Percentiles rank a stretch among this genome's conserved stretches.
Evolutionary conservation across 768 basidiomycete genomes (phyloP).

Genomic region (Rhodotorula taiwanensis): DNA sequence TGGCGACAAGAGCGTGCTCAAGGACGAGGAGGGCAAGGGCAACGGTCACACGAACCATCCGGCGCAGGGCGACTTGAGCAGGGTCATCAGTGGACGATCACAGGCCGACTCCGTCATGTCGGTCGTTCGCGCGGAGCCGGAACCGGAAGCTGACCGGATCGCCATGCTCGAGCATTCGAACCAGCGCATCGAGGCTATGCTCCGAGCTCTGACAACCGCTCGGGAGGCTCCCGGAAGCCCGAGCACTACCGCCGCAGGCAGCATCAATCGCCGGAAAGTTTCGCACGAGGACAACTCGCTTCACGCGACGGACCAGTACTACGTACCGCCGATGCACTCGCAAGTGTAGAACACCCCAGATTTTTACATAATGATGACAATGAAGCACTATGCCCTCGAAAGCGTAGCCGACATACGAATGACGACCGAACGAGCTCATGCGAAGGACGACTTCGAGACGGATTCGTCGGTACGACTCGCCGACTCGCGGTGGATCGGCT

Average conservation of each 20-base stretch:
- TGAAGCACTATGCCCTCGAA: too few relatives aligned
- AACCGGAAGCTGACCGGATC: slow-evolving; percentile 5
- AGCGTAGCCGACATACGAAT: too few relatives aligned
- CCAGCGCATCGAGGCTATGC: slow-evolving; percentile 15
- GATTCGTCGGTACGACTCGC: neutral
- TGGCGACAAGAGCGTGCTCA: too few relatives aligned
- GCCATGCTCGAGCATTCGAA: slow-evolving; percentile 1
- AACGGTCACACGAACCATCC: neutral
- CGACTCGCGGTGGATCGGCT: slow-evolving; percentile 16
- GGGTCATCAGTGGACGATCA: too few relatives aligned
- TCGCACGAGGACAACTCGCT: too few relatives aligned
- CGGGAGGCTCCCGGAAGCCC: neutral
- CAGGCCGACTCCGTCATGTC: slow-evolving; percentile 5
- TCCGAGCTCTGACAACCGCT: neutral
- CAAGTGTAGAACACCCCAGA: too few relatives aligned
- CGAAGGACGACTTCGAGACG: neutral
- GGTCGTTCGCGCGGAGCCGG: neutral
- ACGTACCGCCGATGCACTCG: too few relatives aligned
- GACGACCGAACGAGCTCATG: neutral
- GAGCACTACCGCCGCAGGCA: neutral
- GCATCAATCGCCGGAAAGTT: too few relatives aligned
- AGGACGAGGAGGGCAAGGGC: too few relatives aligned
- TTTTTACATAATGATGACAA: too few relatives aligned
- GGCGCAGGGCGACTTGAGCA: neutral
- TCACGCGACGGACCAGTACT: too few relatives aligned